Base-by-base conservation (phyloP, 2,329 filamentous ascomycete genomes). In the Leptographium lundbergii region DNA sequence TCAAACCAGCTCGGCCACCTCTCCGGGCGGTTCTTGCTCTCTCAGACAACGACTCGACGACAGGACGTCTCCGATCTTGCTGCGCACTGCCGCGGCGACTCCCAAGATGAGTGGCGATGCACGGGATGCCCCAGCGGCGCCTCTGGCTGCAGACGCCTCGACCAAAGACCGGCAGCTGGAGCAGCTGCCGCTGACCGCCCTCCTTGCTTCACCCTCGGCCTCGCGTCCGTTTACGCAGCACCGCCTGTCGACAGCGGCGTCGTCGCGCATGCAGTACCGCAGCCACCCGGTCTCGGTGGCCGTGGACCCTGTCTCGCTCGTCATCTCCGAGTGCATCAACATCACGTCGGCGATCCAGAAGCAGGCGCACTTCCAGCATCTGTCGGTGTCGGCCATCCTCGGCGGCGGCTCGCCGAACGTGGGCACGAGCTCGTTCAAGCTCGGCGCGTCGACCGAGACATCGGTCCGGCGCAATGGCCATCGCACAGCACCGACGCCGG, bases 301-400 rank as follows among this genome's bases (percentile, higher is more conserved):
- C 51, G 87, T 96, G 65, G 89, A 96, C 68, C 91, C 91, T 1
- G 86, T 96, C 60, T 91, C 91, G 55, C 78, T 99, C 67, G 91
- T 99, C 64, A 96, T 95, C 63, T 96, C 92, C 73, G 94, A 99
- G 85, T 99, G 94, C 73, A 97, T 97, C 70, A 92, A 91, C 53
- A 92, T 99, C 74, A 97, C 94, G 17, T 96, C 92, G 63, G 91
- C 91, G 62, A 96, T 99, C 81, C 91, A 95, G 69, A 99, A 99
- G 75, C 87, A 96, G 81, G 88, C 91, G 64, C 88, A 94, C 64
- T 97, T 92, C 79, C 90, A 91, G 54, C 91, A 97, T 71, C 96
- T 91, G 14, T 96, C 91, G 6, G 94, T 99, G 52, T 91, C 94
- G 45, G 92, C 92, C 57, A 99, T 99, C 62, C 79, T 99, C 36